Conservation (phyloP, 1,139 yeast species). For the Lizanozyma gosingica region DNA sequence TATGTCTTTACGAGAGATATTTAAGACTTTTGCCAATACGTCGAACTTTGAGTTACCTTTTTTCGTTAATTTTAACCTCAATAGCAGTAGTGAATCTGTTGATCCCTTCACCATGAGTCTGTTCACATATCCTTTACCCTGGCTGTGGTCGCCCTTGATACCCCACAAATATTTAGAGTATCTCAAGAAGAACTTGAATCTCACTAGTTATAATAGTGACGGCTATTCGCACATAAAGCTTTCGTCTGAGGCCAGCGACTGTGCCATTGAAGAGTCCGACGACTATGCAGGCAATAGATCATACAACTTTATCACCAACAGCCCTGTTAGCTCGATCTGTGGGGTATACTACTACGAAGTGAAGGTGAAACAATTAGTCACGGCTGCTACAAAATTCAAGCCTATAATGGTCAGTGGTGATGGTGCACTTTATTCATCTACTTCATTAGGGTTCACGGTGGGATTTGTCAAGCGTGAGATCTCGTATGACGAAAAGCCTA, state of each 20-base stretch:
- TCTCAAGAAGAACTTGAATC: conserved; percentile 15
- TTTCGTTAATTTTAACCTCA: not conserved
- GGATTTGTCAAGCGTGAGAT: conserved; percentile 28
- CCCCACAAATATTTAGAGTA: conserved; percentile 16
- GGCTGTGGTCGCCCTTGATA: conserved; percentile 33
- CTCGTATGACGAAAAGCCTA: not conserved
- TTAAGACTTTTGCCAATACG: not conserved
- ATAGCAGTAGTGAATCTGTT: too few relatives aligned
- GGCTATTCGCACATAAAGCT: conserved; percentile 26
- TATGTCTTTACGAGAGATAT: not conserved
- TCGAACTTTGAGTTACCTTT: not conserved
- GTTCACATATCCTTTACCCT: conserved; percentile 29
- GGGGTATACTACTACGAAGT: conserved; percentile 33
- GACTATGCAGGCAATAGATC: conserved; percentile 10
- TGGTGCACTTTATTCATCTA: conserved; percentile 24
- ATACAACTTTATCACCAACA: conserved; percentile 28
- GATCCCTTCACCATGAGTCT: conserved; percentile 8
- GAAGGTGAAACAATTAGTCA: conserved; percentile 23
- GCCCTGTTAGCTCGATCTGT: conserved; percentile 20
- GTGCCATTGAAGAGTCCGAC: not conserved
- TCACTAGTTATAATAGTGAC: conserved; percentile 16
- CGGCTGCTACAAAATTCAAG: conserved; percentile 21
- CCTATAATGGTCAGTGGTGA: conserved; percentile 29
- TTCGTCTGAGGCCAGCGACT: conserved; percentile 6
- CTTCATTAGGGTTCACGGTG: conserved; percentile 24